phyloP scores from a whole-genome alignment of 768 basidiomycete genomes.

The Xanthoconium stramineum region DNA sequence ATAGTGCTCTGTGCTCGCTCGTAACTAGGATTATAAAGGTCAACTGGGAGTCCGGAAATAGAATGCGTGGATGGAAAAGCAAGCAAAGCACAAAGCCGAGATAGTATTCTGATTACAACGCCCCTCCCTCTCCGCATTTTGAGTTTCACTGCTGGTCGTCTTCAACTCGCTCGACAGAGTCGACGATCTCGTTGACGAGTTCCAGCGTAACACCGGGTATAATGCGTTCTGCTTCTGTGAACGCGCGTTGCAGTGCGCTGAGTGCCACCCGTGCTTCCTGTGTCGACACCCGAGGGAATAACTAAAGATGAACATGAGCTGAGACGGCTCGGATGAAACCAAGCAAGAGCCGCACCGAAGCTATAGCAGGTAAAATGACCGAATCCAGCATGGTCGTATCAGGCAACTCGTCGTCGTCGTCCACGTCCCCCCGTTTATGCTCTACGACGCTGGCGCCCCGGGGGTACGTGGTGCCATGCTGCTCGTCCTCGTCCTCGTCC shows the following conservation, averaged over 20 bases:
- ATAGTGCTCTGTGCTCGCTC: slow-evolving; percentile 17
- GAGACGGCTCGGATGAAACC: not conserved
- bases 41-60: slow-evolving; percentile 16
- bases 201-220: slow-evolving; percentile 95
- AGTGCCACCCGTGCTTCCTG: slow-evolving; percentile 87
- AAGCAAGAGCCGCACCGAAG: slow-evolving; percentile 63
- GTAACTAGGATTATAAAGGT: slow-evolving; percentile 13
- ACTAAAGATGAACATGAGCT: slow-evolving; percentile 40
- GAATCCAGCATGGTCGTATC: slow-evolving; percentile 95
- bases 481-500: slow-evolving; percentile 64
- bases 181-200: slow-evolving; percentile 90
- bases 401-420: slow-evolving; percentile 50
- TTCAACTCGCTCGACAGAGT: slow-evolving; percentile 88
- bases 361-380: slow-evolving; percentile 93
- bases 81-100: slow-evolving; percentile 17
- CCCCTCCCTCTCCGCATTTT: not conserved
- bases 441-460: slow-evolving; percentile 40
- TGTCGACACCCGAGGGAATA: slow-evolving; percentile 91
- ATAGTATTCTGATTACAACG: slow-evolving; percentile 10
- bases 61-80: slow-evolving; percentile 16
- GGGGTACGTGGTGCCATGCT: slow-evolving; percentile 50
- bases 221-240: slow-evolving; percentile 91
- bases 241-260: slow-evolving; percentile 83
- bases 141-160: slow-evolving; percentile 46
- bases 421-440: slow-evolving; percentile 38